Evolutionary conservation across 1,284 basidiomycete genomes (phyloP), one percentile per base, ranked within the genome.

Genomic region (Sporisorium graminicola): DNA sequence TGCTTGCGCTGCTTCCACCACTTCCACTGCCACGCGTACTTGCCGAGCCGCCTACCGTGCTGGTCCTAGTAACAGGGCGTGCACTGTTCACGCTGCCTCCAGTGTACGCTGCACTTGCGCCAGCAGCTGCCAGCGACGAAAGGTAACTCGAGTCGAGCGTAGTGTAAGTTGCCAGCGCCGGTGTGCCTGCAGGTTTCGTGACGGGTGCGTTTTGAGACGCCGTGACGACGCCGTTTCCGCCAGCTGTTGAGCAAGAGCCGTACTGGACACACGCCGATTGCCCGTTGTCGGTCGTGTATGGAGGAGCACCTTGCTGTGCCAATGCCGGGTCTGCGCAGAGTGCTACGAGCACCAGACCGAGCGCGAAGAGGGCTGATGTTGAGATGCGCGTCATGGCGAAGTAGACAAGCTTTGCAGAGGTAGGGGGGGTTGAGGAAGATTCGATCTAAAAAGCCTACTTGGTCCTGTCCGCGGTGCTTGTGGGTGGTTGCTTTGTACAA

Each of bases 161-260:
- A 1, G 64, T 66, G 35, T 40, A 59, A 20, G 67, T 67, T 1
- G 73, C 73, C 37, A 75, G 53, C 1, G 67, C 73, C 0, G 73
- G 73, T n/a, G 67, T 67, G 7, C 42, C 58, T 12, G 63, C 73
- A 1, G 73, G 73, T 7, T 31, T 13, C 7, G 67, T 75, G 8
- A 75, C 67, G 18, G 73, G 73, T 9, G 54, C 46, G 37, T 75
- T 71, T 33, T 75, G 67, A 1, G 73, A 64, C 0, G 53, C 67
- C 1, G 73, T 75, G 29, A 59, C 13, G 5, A 66, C 52, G 9
- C 52, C 46, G 20, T 58, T 58, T 1, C 67, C 64, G 13, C 63
- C 59, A 0, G 63, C 64, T 18, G 67, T 71, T 0, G 63, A 44
- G 47, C 73, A 75, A 1, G 63, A 65, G 14, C 73, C 73, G 55